A percentile compares a stretch with the other conserved stretches of the same genome.
phyloP scores from a whole-genome alignment of 305 asterid genomes.

The Euphrasia arctica region DNA sequence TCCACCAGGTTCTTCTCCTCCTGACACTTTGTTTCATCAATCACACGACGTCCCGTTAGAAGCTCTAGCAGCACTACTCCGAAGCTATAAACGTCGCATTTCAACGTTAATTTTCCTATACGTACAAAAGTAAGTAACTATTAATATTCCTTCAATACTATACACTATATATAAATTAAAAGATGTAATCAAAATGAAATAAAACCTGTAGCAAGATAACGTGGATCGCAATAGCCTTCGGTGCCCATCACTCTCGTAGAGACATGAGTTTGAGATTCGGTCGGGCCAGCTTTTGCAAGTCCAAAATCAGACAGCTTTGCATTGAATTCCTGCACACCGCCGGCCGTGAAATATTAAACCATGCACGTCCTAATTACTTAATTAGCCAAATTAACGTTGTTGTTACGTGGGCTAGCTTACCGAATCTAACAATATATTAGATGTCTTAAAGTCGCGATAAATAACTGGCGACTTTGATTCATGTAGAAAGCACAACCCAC shows the following conservation, averaged over 20 bases:
- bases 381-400: too few species aligned
- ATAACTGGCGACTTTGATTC: slow-evolving; percentile 64
- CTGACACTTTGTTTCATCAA: slow-evolving; percentile 48
- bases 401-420: too few species aligned
- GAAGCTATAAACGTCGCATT: slow-evolving; percentile 72
- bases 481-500: slow-evolving; percentile 76
- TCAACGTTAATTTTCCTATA: slow-evolving; percentile 62
- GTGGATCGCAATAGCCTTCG: slow-evolving; percentile 68
- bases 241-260: slow-evolving; percentile 73
- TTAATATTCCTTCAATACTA: too few species aligned
- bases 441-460: slow-evolving; percentile 83
- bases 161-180: too few species aligned
- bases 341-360: too few species aligned
- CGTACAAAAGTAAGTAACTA: neutral
- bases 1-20: slow-evolving; percentile 48
- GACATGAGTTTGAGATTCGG: slow-evolving; percentile 53
- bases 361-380: too few species aligned
- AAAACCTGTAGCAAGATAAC: slow-evolving; percentile 29
- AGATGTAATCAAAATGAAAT: too few species aligned
- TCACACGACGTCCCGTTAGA: slow-evolving; percentile 62
- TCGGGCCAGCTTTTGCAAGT: slow-evolving; percentile 64
- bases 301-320: slow-evolving; percentile 79
- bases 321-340: slow-evolving; percentile 42
- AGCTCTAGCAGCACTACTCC: slow-evolving; percentile 83
- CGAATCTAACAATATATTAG: slow-evolving; percentile 54